Conservation (phyloP, 345 rosid genomes). For the Camelina laxa region DNA sequence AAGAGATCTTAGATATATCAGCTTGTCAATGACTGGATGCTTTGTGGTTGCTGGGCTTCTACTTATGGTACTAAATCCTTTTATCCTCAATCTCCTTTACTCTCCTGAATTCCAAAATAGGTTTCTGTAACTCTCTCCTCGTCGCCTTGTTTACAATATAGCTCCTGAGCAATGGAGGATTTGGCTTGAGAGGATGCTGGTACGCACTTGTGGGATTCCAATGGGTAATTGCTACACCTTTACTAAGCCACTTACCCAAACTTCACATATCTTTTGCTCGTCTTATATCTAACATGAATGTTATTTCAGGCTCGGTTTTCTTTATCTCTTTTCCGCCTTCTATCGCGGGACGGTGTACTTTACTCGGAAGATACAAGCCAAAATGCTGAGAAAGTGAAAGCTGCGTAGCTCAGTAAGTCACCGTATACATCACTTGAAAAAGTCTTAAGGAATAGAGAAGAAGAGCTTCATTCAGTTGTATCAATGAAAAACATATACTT, state of each 20-base stretch:
- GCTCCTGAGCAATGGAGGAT: constrained; percentile 64
- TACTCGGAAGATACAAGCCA: constrained; percentile 55
- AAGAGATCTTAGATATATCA: constrained; percentile 74
- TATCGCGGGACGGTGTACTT: constrained; percentile 58
- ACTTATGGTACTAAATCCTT: constrained; percentile 56
- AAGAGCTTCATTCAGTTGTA: constrained; percentile 30
- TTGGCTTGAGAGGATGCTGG: constrained; percentile 79
- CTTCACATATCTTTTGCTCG: constrained; percentile 17
- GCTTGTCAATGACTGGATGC: constrained; percentile 77
- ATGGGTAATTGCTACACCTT: constrained; percentile 55
- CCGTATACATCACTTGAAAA: constrained; percentile 5
- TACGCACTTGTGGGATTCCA: constrained; percentile 69
- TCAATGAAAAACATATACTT: background rate
- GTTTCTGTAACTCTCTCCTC: constrained; percentile 4
- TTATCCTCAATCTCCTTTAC: background rate
- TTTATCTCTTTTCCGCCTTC: constrained; percentile 61
- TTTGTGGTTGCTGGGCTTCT: constrained; percentile 56
- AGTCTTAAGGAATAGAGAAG: constrained; percentile 8
- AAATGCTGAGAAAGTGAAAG: constrained; percentile 50
- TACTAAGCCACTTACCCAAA: constrained; percentile 7
- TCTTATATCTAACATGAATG: constrained; percentile 16
- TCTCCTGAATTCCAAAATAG: constrained; percentile 6
- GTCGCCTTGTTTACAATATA: constrained; percentile 37
- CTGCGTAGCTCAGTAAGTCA: constrained; percentile 43
- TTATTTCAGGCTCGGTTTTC: constrained; percentile 67